These are phyloP conservation scores for Penicillium goetzii DNA, from an alignment of 495 filamentous ascomycete species.

Conservation along the genomic window DNA sequence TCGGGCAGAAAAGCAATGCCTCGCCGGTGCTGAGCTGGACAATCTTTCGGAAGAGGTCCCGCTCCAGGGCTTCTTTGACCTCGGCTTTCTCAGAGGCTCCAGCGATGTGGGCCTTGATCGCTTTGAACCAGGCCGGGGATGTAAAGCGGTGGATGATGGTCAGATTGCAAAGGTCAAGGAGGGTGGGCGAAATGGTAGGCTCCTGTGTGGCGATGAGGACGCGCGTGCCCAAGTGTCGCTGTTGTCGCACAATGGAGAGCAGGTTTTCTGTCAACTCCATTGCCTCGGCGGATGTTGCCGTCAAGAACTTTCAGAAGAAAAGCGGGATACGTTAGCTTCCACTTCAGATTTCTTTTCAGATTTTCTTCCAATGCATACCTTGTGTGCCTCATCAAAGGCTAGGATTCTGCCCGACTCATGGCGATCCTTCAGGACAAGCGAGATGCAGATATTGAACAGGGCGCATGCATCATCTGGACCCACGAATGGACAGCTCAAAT, in stretches of 20 bases:
- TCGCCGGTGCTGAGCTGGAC: slow-evolving; percentile 61
- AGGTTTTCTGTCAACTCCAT: slow-evolving; percentile 62
- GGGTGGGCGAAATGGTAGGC: slow-evolving; percentile 68
- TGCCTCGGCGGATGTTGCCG: slow-evolving; percentile 36
- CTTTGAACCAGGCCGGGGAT: slow-evolving; percentile 68
- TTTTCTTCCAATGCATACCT: slow-evolving; percentile 38
- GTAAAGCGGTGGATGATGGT: slow-evolving; percentile 77
- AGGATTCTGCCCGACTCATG: slow-evolving; percentile 51
- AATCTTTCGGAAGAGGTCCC: slow-evolving; percentile 59
- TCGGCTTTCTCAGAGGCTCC: slow-evolving; percentile 34
- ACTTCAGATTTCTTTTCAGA: neutral
- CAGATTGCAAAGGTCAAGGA: slow-evolving; percentile 71
- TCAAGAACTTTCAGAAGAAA: slow-evolving; percentile 51
- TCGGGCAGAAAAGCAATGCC: slow-evolving; percentile 66
- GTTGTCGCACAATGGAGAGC: slow-evolving; percentile 67
- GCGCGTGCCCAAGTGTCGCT: slow-evolving; percentile 70
- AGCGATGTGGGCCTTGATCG: slow-evolving; percentile 64
- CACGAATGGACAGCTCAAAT: slow-evolving; percentile 73
- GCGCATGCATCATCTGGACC: slow-evolving; percentile 64
- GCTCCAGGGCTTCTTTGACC: slow-evolving; percentile 21
- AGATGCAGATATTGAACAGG: slow-evolving; percentile 69
- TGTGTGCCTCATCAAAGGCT: slow-evolving; percentile 64
- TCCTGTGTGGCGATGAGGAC: slow-evolving; percentile 78
- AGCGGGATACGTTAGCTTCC: neutral
- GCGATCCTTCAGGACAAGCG: slow-evolving; percentile 60